These are phyloP conservation scores for Rubroboletus satanas DNA, from an alignment of 768 basidiomycete species.

Conservation along the genomic window DNA sequence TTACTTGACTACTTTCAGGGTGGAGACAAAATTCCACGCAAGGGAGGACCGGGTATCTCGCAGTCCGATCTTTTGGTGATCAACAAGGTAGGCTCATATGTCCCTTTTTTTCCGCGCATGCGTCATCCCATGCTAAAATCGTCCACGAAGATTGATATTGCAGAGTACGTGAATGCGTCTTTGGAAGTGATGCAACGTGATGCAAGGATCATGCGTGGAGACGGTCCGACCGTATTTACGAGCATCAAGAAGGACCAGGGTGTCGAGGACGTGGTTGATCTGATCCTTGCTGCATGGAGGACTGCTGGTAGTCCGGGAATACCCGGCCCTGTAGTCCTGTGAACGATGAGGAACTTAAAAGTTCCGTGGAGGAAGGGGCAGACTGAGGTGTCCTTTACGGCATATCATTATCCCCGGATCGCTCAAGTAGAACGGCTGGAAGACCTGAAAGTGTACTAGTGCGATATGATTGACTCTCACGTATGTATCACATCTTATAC, in stretches of 20 bases:
- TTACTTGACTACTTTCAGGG: conserved; percentile 48
- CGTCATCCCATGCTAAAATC: not conserved
- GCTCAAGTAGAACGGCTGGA: conserved; percentile 2
- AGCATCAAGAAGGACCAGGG: conserved; percentile 77
- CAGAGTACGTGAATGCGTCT: conserved; percentile 87
- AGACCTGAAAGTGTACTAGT: conserved; percentile 3
- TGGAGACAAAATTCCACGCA: conserved; percentile 97
- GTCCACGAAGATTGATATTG: conserved; percentile 76
- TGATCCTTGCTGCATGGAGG: conserved; percentile 88
- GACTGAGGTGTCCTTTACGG: not conserved
- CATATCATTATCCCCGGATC: conserved; percentile 2
- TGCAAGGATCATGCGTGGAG: conserved; percentile 88
- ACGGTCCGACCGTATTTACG: conserved; percentile 89
- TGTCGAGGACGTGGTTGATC: conserved; percentile 73
- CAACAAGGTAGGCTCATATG: conserved; percentile 66
- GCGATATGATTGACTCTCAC: conserved; percentile 7
- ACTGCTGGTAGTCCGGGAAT: conserved; percentile 71
- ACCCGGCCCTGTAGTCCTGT: conserved; percentile 35
- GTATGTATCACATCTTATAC: not conserved
- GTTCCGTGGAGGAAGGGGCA: not conserved
- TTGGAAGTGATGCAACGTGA: conserved; percentile 94
- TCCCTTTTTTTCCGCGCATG: not conserved
- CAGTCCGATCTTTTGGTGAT: conserved; percentile 92
- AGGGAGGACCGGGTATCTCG: conserved; percentile 97
- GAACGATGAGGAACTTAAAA: conserved; percentile 8